Evolutionary conservation across 441 rosid genomes (phyloP), one percentile per base, ranked within the genome.

Genomic region (Jatropha podagrica): DNA sequence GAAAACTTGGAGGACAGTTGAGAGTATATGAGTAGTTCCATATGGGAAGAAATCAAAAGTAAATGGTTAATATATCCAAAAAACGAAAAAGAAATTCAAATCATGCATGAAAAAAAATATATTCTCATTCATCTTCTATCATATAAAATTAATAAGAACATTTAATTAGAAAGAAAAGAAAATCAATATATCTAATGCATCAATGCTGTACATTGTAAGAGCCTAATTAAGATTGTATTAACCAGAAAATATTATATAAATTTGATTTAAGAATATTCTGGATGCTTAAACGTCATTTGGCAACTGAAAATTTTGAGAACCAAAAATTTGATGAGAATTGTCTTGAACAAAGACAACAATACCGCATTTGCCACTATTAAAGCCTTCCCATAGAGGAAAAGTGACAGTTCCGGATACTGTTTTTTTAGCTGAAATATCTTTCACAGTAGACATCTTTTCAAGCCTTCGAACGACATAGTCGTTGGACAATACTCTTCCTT

Each of bases 391-490:
- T 0, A 92, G 81, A 27, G 88, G 59, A 76, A 95, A 90, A 78
- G 78, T 88, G 37, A 85, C 87, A 9, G 85, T 89, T 72, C 92
- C 93, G 1, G 92, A 84, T 20, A 95, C 81, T 0, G 80, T 69
- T 81, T 90, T 92, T 90, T 83, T 92, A 5, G 91, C 77, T 1
- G 94, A 77, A 5, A 84, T 13, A 78, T 91, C 96, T 78, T 86
- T 88, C 40, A 88, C 85, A 12, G 85, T 84, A 75, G 88, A 86
- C 67, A 95, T 87, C 86, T 89, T 95, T 77, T 90, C 94, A 8
- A 95, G 87, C 87, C 79, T 90, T 74, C 97, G 83, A 3, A 95
- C 97, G 0, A 95, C 91, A n/a, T 79, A 88, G 82, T 92, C 97
- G 74, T 91, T 91, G 18, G 93, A 78, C 42, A 92, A 72, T 62